Evolutionary conservation across 192 early-diverging fungal genomes (phyloP).

Genomic region (Entomortierella lignicola): DNA sequence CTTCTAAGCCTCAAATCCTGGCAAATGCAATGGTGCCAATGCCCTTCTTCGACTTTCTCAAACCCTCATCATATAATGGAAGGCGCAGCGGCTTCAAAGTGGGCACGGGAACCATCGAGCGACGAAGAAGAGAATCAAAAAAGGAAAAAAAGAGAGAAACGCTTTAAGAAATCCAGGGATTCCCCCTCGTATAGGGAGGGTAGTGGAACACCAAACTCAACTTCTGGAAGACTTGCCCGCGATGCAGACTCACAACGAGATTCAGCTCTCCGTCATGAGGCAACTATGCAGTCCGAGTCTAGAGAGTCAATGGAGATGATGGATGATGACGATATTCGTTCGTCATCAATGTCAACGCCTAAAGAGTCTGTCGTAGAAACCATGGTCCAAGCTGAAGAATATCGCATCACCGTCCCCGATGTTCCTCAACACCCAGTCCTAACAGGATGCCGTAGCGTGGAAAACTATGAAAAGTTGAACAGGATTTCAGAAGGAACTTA

Average conservation of each 20-base stretch:
- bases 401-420: conserved; percentile 31
- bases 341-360: neutral
- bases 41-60: neutral
- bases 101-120: conserved; percentile 42
- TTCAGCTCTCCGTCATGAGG: conserved; percentile 1
- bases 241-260: conserved; percentile 9
- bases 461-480: conserved; percentile 94
- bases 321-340: neutral
- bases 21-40: too few relatives aligned
- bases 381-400: conserved; percentile 3
- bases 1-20: neutral
- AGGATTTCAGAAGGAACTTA: conserved; percentile 97
- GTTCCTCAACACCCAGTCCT: conserved; percentile 61
- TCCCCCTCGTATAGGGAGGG: conserved; percentile 31
- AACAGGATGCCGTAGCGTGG: conserved; percentile 75
- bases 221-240: conserved; percentile 3
- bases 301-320: neutral
- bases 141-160: conserved; percentile 27
- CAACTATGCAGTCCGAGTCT: neutral
- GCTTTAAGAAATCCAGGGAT: conserved; percentile 40
- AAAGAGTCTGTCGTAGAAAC: conserved; percentile 1
- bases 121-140: conserved; percentile 40
- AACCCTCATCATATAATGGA: conserved; percentile 5
- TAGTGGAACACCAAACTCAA: conserved; percentile 34
- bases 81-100: conserved; percentile 37